Evolutionary conservation across 208 protist genomes (phyloP).

Genomic region (Crithidia fasciculata): DNA sequence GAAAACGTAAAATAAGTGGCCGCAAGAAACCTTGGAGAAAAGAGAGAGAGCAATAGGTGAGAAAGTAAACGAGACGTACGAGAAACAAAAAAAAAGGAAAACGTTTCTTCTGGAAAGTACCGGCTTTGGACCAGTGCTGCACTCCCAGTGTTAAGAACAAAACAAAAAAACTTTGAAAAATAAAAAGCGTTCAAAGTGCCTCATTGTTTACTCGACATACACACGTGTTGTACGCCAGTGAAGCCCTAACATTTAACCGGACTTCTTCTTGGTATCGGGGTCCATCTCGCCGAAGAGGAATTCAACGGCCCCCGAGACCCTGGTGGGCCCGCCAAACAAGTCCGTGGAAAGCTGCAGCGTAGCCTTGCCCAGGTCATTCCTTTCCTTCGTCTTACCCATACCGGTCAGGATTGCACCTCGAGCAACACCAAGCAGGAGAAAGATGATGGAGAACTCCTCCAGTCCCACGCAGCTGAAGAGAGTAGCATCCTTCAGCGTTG

Average conservation of each 20-base stretch:
- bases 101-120: too few relatives aligned
- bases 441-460: neutral
- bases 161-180: too few relatives aligned
- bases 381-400: neutral
- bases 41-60: too few relatives aligned
- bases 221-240: neutral
- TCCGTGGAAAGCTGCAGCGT: neutral
- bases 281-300: neutral
- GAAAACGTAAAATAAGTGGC: too few relatives aligned
- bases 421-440: neutral
- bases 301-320: neutral
- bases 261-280: neutral
- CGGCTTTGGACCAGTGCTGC: too few relatives aligned
- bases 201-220: neutral
- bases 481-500: neutral
- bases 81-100: too few relatives aligned
- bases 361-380: neutral
- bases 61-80: too few relatives aligned
- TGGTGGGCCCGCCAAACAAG: neutral
- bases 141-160: too few relatives aligned
- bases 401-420: neutral
- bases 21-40: too few relatives aligned
- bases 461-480: neutral
- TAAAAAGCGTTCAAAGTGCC: neutral
- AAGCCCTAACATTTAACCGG: too few relatives aligned